Evolutionary conservation across 2,329 filamentous ascomycete genomes (phyloP).

Genomic region (Gnomoniopsis smithogilvyi): DNA sequence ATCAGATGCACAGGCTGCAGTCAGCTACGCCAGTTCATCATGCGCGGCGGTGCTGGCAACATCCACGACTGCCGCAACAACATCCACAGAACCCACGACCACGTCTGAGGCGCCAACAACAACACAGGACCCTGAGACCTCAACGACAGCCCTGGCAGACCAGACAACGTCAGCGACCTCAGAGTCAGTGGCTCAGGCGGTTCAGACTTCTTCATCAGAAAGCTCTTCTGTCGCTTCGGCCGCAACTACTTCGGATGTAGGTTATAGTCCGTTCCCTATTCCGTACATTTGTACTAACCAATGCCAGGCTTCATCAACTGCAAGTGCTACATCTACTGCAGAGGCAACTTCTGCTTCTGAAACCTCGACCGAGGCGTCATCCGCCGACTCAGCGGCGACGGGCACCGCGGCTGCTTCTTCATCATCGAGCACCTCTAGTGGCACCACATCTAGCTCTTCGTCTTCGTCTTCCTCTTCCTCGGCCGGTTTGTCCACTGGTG

Average conservation of each 20-base stretch:
- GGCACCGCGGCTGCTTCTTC: constrained; percentile 4
- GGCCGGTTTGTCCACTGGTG: constrained; percentile 37
- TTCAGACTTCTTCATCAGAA: neutral
- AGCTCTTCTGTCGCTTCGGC: constrained; percentile 1
- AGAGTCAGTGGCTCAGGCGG: neutral
- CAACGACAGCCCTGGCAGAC: neutral
- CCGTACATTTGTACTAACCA: neutral
- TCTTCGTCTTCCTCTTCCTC: constrained; percentile 1
- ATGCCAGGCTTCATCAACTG: neutral
- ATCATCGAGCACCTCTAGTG: constrained; percentile 3
- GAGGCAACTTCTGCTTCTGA: constrained; percentile 7
- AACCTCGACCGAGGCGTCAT: neutral
- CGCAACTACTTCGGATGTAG: constrained; percentile 10
- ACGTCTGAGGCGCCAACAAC: constrained; percentile 5
- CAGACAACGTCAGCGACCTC: constrained; percentile 6
- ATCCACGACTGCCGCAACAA: neutral
- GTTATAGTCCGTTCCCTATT: too few relatives aligned
- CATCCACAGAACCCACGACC: neutral
- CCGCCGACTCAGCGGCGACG: constrained; percentile 2
- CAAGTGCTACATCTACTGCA: constrained; percentile 1
- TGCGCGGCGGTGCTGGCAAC: constrained; percentile 17
- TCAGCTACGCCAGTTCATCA: constrained; percentile 17
- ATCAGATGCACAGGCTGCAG: constrained; percentile 18
- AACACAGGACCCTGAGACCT: constrained; percentile 4
- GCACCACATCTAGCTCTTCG: constrained; percentile 3